Conservation (phyloP, 2,329 filamentous ascomycete genomes). For the Setomelanomma holmii region DNA sequence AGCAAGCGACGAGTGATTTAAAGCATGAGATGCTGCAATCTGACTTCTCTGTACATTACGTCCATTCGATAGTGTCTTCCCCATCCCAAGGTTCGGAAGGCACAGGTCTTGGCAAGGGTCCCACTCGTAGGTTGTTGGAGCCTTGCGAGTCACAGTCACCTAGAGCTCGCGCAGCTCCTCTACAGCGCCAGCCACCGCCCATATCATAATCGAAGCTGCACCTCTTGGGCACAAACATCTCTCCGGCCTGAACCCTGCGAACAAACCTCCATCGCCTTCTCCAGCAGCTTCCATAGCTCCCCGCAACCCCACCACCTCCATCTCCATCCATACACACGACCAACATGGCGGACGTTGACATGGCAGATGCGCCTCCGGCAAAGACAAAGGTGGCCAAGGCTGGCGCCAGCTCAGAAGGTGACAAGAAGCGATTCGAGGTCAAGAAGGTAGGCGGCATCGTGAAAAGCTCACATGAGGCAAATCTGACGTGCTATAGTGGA, state of each 20-base stretch:
- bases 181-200: conserved; percentile 5
- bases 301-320: conserved; percentile 2
- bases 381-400: conserved; percentile 62
- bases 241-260: too few species aligned
- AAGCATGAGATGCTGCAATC: not conserved
- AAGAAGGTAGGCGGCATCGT: conserved; percentile 78
- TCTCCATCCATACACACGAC: conserved; percentile 17
- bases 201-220: conserved; percentile 9
- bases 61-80: not conserved
- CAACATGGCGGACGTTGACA: conserved; percentile 92
- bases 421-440: conserved; percentile 97
- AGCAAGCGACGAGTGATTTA: too few species aligned
- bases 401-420: conserved; percentile 60
- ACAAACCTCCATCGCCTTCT: too few species aligned
- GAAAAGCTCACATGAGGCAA: too few species aligned
- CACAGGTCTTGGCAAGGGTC: conserved; percentile 17
- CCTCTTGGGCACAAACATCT: not conserved
- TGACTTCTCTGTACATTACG: not conserved
- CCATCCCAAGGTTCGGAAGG: not conserved
- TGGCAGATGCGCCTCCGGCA: conserved; percentile 78
- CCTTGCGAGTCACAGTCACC: conserved; percentile 13
- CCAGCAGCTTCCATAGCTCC: not conserved
- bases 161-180: conserved; percentile 5
- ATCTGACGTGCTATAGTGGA: conserved; percentile 72
- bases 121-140: conserved; percentile 17